Evolutionary conservation across 495 filamentous ascomycete genomes (phyloP).

Genomic region (Schizothecium vesticola): DNA sequence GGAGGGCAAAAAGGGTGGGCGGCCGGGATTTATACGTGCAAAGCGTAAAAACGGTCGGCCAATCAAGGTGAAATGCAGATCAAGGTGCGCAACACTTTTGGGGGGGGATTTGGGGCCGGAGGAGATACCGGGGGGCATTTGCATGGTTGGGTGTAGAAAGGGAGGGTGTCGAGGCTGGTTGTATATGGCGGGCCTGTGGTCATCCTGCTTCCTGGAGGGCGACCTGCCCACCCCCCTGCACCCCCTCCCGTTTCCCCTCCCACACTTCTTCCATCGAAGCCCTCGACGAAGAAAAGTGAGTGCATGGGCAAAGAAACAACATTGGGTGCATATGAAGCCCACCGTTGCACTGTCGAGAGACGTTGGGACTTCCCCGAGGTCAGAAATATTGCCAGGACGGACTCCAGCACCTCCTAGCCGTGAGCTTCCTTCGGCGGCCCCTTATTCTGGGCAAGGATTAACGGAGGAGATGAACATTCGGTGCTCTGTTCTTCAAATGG

Average conservation of each 20-base stretch:
- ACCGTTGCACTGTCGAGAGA: neutral
- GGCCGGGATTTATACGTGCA: constrained; percentile 5
- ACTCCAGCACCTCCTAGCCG: neutral
- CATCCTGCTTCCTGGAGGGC: neutral
- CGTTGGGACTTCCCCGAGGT: neutral
- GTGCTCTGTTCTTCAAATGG: neutral
- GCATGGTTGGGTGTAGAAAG: neutral
- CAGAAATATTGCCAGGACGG: neutral
- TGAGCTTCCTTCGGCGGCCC: neutral
- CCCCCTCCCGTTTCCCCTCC: neutral
- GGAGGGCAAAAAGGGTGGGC: neutral
- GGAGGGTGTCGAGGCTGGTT: neutral
- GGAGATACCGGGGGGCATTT: neutral
- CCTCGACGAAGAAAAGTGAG: neutral
- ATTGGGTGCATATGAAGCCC: neutral
- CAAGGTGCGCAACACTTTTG: neutral
- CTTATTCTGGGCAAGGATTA: neutral
- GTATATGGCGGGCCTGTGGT: neutral
- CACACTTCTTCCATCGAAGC: neutral
- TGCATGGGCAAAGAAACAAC: neutral
- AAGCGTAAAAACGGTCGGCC: neutral
- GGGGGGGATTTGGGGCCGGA: neutral
- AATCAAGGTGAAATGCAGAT: neutral
- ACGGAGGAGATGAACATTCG: neutral
- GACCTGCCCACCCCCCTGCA: neutral